phyloP scores from a whole-genome alignment of 2,329 filamentous ascomycete species.

The Alternaria longipes region DNA sequence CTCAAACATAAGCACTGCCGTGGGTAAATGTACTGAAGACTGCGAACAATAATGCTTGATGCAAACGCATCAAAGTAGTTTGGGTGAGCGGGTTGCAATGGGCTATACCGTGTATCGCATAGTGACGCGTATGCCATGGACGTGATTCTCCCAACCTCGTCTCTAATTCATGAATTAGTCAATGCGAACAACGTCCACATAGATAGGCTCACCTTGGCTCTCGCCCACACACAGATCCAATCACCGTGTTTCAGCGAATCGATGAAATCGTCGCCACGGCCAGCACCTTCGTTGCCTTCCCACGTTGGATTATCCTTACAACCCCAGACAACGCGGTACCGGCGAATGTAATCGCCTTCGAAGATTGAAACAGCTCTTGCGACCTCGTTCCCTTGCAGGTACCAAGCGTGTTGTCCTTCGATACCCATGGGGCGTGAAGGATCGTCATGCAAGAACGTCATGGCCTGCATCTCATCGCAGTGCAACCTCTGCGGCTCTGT shows the following conservation, averaged over 20 bases:
- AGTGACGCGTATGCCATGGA: conserved; percentile 23
- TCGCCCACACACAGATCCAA: conserved; percentile 29
- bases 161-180: conserved; percentile 15
- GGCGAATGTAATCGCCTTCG: conserved; percentile 22
- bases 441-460: not conserved
- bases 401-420: conserved; percentile 31
- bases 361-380: conserved; percentile 22
- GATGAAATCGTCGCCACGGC: conserved; percentile 25
- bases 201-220: conserved; percentile 28
- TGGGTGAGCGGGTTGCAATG: not conserved
- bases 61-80: not conserved
- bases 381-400: conserved; percentile 31
- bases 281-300: conserved; percentile 21
- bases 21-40: conserved; percentile 19
- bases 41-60: not conserved
- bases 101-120: conserved; percentile 23
- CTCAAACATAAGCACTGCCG: conserved; percentile 6
- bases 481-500: conserved; percentile 22
- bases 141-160: conserved; percentile 29
- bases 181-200: not conserved
- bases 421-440: not conserved
- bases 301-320: conserved; percentile 15
- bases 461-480: conserved; percentile 21
- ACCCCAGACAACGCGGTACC: conserved; percentile 26
- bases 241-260: conserved; percentile 25